Evolutionary conservation across 345 rosid genomes (phyloP), one percentile per base, ranked within the genome.

Genomic region (Linum lewisii): DNA sequence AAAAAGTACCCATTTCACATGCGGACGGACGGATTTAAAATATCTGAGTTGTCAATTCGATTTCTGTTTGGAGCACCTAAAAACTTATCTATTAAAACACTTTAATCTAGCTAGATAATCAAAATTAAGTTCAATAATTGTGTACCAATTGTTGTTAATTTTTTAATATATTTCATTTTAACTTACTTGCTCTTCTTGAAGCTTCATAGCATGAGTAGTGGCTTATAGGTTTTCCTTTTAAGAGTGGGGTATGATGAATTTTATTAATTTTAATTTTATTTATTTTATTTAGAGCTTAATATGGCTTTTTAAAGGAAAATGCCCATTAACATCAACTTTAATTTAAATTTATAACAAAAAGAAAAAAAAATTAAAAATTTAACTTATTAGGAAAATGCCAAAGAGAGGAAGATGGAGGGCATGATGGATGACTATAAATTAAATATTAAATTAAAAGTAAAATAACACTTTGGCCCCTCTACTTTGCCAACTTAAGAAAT

Each of bases 261-360:
- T 24, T 8, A 18, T 1, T 18, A 6, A 1, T 52, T 20, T 52
- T 29, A 29, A 29, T 1, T 15, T 52, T 52, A 20, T 20, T 21
- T 19, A 56, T 56, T 63, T 55, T 50, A 21, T 53, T 15, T 25
- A 37, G 63, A 23, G 26, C 45, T 57, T 26, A 61, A 70, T 55
- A 63, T 69, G 76, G 72, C 58, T 38, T 49, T 34, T 49, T 34
- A 73, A 81, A 79, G 66, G 80, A 73, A 81, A 88, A 80, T 86
- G 78, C 95, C 98, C 93, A 88, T 95, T 88, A 72, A 78, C 51
- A 62, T 65, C 58, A 20, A 24, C 56, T 52, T 57, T 47, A 70
- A 69, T 79, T 78, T 81, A 4, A 4, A 1, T 29, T n/a, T n/a
- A n/a, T n/a, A 69, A 69, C 44, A 26, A 51, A 58, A 65, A 71